Evolutionary conservation across 441 rosid species (phyloP), one percentile per base, ranked within the genome.

Genomic region (Cnidoscolus chayamansa): DNA sequence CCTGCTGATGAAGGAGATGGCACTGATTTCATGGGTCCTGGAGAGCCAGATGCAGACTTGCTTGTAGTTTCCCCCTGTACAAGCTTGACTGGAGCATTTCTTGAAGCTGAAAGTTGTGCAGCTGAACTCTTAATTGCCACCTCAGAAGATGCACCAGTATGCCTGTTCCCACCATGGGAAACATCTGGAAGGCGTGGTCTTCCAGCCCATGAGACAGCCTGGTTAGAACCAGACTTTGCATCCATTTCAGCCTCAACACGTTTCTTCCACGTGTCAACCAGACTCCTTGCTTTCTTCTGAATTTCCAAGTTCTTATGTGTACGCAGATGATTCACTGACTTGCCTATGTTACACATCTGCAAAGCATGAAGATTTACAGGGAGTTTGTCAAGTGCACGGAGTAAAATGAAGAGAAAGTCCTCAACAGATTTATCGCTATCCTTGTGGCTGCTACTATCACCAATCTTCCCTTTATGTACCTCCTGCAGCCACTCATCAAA

Each of bases 401-500:
- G 97, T 73, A 91, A 81, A 72, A 86, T 78, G 64, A 88, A 77
- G 25, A 96, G 91, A 75, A 93, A 96, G 45, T 93, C 99, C 53
- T 93, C 99, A 5, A 86, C 79, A 6, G 85, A 80, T 74, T 87
- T 91, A 64, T 90, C 98, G 73, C 63, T 76, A 45, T 92, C 99
- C 84, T 81, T 93, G 65, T 82, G 83, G 75, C 90, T 68, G 73
- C 78, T 71, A 74, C 79, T 88, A 83, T 89, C 93, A 54, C 96
- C 95, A 69, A 80, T 74, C 81, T 93, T 95, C 75, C 98, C 99
- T 78, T 86, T 93, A 57, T 91, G 98, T 70, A 91, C 87, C 78
- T 95, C 98, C 77, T 95, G 99, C n/a, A 95, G 90, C 99, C 99
- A 95, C 63, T 89, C 98, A 81, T 95, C 99, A 80, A 93, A 85